A percentile compares a stretch with the other conserved stretches of the same genome.
phyloP scores from a whole-genome alignment of 2,329 filamentous ascomycete genomes.

The Bertia moriformis region DNA sequence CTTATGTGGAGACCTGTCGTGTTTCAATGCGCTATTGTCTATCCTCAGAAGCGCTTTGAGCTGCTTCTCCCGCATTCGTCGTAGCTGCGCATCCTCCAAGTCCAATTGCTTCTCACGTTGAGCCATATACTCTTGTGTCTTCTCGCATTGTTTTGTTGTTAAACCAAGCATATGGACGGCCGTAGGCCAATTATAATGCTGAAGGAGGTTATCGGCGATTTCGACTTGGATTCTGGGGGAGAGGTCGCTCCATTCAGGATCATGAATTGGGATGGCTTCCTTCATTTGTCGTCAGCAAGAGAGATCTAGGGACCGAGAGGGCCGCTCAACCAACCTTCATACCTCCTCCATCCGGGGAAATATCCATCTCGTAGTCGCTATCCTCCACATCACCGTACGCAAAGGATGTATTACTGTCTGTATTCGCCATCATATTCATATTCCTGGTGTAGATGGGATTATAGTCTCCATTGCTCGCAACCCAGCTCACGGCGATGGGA shows the following conservation, averaged over 20 bases:
- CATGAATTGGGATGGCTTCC: neutral
- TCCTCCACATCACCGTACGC: constrained; percentile 3
- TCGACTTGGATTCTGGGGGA: constrained; percentile 15
- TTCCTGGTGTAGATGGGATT: constrained; percentile 5
- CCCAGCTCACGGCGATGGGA: too few relatives aligned
- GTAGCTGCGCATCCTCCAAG: constrained; percentile 12
- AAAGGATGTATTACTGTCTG: neutral
- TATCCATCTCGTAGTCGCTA: constrained; percentile 6
- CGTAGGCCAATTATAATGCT: constrained; percentile 1
- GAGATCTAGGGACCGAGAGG: too few relatives aligned
- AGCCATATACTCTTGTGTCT: neutral
- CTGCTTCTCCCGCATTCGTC: constrained; percentile 17
- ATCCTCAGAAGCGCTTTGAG: constrained; percentile 12
- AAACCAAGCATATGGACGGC: neutral
- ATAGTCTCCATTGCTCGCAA: constrained; percentile 3
- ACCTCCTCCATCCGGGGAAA: too few relatives aligned
- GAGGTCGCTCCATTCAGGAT: constrained; percentile 14
- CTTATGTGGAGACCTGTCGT: neutral
- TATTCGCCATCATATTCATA: constrained; percentile 3
- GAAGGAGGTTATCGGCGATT: constrained; percentile 16
- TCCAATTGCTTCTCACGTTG: neutral
- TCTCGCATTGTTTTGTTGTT: neutral
- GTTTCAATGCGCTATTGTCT: constrained; percentile 12
- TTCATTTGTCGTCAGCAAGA: constrained; percentile 1
- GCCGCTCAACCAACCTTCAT: too few relatives aligned